These are phyloP conservation scores for Casaregolazyma lundiana DNA, from an alignment of 1,139 yeast species.

Conservation along the genomic window DNA sequence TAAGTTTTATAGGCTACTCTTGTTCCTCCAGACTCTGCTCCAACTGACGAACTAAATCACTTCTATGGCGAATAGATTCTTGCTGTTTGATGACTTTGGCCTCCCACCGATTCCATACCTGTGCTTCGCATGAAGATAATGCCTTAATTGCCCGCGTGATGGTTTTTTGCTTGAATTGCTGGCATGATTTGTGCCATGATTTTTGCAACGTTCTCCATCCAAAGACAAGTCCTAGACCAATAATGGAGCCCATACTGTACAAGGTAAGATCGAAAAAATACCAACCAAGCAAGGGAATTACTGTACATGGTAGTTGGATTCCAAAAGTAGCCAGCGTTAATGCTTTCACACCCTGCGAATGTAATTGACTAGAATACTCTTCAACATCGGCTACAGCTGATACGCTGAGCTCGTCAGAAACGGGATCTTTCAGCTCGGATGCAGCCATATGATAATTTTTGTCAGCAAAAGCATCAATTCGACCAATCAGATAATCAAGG, in stretches of 20 bases:
- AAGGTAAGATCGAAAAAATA: conserved; percentile 30
- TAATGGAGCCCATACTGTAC: conserved; percentile 36
- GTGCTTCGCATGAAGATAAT: conserved; percentile 19
- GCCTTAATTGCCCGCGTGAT: conserved; percentile 26
- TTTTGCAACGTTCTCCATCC: conserved; percentile 35
- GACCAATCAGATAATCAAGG: conserved; percentile 32
- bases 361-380: conserved; percentile 23
- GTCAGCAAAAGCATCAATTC: conserved; percentile 31
- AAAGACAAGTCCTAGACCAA: conserved; percentile 35
- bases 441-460: conserved; percentile 16
- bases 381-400: conserved; percentile 14
- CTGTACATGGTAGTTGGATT: conserved; percentile 34
- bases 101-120: conserved; percentile 34
- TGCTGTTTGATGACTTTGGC: conserved; percentile 28
- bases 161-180: conserved; percentile 25
- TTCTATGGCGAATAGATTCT: conserved; percentile 19
- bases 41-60: conserved; percentile 21
- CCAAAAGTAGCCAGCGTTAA: conserved; percentile 29
- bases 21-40: conserved; percentile 12
- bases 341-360: conserved; percentile 28
- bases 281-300: conserved; percentile 32
- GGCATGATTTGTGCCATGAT: conserved; percentile 31
- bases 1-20: conserved; percentile 7
- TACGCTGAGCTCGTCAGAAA: conserved; percentile 13
- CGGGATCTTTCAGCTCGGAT: conserved; percentile 11